phyloP scores from a whole-genome alignment of 495 filamentous ascomycete species.

The Rostrohypoxylon terebratum region DNA sequence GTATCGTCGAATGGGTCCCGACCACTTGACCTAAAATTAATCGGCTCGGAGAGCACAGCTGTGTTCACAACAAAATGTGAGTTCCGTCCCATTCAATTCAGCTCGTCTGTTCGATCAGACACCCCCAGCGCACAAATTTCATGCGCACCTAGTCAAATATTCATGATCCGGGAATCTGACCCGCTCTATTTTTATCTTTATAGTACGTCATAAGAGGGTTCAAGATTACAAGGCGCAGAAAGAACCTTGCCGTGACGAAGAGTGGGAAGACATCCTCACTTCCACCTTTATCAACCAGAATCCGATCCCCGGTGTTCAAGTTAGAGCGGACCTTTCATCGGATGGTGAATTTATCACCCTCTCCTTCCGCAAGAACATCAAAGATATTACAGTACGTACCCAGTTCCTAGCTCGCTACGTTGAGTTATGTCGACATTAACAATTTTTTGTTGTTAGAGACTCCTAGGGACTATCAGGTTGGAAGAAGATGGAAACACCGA shows the following conservation, averaged over 20 bases:
- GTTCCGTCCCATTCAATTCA: conserved; percentile 19
- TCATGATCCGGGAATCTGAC: conserved; percentile 29
- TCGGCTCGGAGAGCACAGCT: conserved; percentile 49
- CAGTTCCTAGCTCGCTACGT: background rate
- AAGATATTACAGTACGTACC: conserved; percentile 59
- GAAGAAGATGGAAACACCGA: conserved; percentile 70
- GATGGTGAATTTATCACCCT: conserved; percentile 52
- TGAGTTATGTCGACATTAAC: conserved; percentile 24
- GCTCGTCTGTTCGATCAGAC: conserved; percentile 9
- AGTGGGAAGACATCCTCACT: conserved; percentile 60
- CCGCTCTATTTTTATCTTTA: conserved; percentile 28
- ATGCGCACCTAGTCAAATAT: conserved; percentile 28
- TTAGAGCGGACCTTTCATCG: conserved; percentile 53
- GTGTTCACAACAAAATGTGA: conserved; percentile 48
- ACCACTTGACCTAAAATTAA: conserved; percentile 46
- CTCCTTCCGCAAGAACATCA: conserved; percentile 58
- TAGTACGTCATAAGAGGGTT: conserved; percentile 49
- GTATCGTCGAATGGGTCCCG: conserved; percentile 44
- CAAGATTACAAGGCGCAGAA: conserved; percentile 47
- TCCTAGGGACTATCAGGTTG: conserved; percentile 74
- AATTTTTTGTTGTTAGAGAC: conserved; percentile 63
- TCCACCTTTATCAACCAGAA: conserved; percentile 52
- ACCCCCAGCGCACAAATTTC: conserved; percentile 25
- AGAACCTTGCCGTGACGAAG: conserved; percentile 53
- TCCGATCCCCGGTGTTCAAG: conserved; percentile 55